phyloP scores from a whole-genome alignment of 805 yeast genomes.

The Huiozyma naganishii region DNA sequence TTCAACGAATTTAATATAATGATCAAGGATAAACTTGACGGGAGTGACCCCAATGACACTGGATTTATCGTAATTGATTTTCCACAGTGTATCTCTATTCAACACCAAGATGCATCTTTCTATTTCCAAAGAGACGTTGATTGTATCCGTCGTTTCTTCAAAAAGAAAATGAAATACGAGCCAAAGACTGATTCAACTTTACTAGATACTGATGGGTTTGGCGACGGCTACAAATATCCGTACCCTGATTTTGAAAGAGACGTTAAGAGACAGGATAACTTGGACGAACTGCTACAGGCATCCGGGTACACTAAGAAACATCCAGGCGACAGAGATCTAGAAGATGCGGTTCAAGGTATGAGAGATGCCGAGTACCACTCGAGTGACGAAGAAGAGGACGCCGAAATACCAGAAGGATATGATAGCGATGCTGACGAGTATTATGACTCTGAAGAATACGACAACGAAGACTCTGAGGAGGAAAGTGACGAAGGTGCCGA shows the following conservation, averaged over 20 bases:
- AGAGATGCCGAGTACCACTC: constrained; percentile 34
- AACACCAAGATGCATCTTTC: constrained; percentile 77
- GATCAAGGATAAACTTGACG: constrained; percentile 47
- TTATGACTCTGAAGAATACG: constrained; percentile 20
- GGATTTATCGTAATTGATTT: constrained; percentile 92
- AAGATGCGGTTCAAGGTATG: constrained; percentile 62
- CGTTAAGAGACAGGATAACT: constrained; percentile 50
- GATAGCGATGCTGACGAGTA: constrained; percentile 26
- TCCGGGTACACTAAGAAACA: constrained; percentile 66
- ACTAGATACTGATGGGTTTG: constrained; percentile 71
- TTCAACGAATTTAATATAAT: constrained; percentile 94
- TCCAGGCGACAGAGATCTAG: constrained; percentile 51
- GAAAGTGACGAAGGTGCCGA: constrained; percentile 27
- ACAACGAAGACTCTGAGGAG: constrained; percentile 22
- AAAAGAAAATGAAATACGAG: constrained; percentile 59
- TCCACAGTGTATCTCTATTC: constrained; percentile 94
- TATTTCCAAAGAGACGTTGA: constrained; percentile 90
- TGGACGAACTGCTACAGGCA: constrained; percentile 85
- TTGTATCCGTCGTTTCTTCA: constrained; percentile 77
- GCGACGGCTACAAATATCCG: constrained; percentile 65
- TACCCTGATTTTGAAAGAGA: constrained; percentile 77
- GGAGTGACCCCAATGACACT: constrained; percentile 35
- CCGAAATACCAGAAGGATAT: constrained; percentile 38
- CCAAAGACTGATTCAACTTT: constrained; percentile 60
- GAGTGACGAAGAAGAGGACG: constrained; percentile 13